These are phyloP conservation scores for Capronia epimyces DNA, from an alignment of 2,329 filamentous ascomycete species.

Conservation along the genomic window DNA sequence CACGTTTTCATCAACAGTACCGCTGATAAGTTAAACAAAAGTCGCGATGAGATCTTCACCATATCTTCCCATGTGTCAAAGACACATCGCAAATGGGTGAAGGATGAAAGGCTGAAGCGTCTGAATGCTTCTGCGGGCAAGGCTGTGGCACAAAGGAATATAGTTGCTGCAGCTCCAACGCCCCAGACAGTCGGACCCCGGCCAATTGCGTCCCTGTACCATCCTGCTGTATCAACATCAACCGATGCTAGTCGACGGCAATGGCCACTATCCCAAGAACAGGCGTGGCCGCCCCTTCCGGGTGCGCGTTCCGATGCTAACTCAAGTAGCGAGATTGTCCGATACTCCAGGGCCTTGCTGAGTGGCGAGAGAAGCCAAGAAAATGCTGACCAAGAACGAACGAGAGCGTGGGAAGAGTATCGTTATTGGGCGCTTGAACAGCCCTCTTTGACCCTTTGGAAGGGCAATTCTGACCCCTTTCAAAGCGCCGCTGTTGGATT, in stretches of 20 bases:
- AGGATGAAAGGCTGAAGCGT: conserved; percentile 8
- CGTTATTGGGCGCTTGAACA: background rate
- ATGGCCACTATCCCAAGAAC: background rate
- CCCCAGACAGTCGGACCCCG: background rate
- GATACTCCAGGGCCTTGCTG: conserved; percentile 1
- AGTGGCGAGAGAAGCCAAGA: conserved; percentile 14
- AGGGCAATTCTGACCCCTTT: conserved; percentile 19
- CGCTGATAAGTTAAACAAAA: conserved; percentile 1
- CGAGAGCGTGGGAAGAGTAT: background rate
- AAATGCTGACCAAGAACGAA: conserved; percentile 9
- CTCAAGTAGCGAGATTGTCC: background rate
- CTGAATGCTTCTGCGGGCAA: conserved; percentile 7
- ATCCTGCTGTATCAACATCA: background rate
- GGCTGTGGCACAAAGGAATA: conserved; percentile 6
- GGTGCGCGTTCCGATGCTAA: background rate
- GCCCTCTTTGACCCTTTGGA: conserved; percentile 1
- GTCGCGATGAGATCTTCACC: conserved; percentile 14
- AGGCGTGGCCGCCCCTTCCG: background rate
- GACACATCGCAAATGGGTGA: conserved; percentile 14
- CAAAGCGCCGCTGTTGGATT: conserved; percentile 7
- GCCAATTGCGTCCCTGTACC: background rate
- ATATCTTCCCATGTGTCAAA: conserved; percentile 18
- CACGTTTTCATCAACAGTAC: conserved; percentile 17
- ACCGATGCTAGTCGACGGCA: background rate
- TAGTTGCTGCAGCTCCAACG: conserved; percentile 1